phyloP scores from a whole-genome alignment of 352 stramenopile species.

The Pseudoperonospora humuli region DNA sequence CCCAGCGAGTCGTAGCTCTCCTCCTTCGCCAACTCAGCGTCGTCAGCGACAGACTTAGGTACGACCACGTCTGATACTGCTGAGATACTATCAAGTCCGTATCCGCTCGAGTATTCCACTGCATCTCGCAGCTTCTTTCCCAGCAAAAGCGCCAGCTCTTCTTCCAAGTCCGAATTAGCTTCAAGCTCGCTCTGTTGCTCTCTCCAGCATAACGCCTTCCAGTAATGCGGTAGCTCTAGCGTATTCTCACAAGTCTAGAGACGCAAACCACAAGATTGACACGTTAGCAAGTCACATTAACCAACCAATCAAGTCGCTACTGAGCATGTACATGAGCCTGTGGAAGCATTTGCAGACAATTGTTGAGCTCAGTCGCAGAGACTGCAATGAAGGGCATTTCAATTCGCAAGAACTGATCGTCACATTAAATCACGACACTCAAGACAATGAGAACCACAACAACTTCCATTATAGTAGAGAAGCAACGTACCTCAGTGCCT shows the following conservation, averaged over 20 bases:
- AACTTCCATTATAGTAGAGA: too few relatives aligned
- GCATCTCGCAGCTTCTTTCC: constrained; percentile 44
- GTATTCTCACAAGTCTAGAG: constrained; percentile 72
- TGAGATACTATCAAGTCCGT: constrained; percentile 50
- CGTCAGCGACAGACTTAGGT: constrained; percentile 6
- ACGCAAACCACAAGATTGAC: neutral
- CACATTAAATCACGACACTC: too few relatives aligned
- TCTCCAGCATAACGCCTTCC: constrained; percentile 58
- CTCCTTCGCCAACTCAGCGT: too few relatives aligned
- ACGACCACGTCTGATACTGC: constrained; percentile 15
- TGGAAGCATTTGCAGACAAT: constrained; percentile 52
- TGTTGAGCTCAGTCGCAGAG: constrained; percentile 33
- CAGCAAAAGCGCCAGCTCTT: constrained; percentile 34
- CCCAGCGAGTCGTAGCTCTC: too few relatives aligned
- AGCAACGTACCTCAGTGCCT: constrained; percentile 59
- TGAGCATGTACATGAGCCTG: constrained; percentile 55
- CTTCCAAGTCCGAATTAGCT: constrained; percentile 26
- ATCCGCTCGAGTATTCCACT: constrained; percentile 57
- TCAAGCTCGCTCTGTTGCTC: constrained; percentile 22
- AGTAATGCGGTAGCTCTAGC: constrained; percentile 67
- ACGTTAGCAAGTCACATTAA: too few relatives aligned
- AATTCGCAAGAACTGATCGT: constrained; percentile 60
- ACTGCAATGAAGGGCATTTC: constrained; percentile 61
- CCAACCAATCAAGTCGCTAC: too few relatives aligned
- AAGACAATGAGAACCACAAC: too few relatives aligned